Conservation (phyloP, 257 asterid genomes). For the Solanum virginianum region DNA sequence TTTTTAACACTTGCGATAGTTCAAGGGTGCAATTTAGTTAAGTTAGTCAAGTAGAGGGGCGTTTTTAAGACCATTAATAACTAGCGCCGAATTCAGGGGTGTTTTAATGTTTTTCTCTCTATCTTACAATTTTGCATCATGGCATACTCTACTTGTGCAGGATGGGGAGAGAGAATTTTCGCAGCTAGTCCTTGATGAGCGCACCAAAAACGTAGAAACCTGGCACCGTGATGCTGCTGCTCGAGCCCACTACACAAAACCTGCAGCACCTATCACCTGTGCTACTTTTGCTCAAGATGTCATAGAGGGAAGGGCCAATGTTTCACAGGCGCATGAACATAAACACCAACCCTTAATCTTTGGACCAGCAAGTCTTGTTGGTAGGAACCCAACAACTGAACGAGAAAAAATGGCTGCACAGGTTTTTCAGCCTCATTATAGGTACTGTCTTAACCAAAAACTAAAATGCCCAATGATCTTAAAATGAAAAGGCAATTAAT, state of each 20-base stretch:
- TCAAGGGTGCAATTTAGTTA: too few relatives aligned
- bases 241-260: constrained; percentile 47
- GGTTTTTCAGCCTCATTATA: constrained; percentile 88
- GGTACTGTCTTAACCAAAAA: constrained; percentile 23
- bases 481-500: not conserved
- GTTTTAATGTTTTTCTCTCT: too few relatives aligned
- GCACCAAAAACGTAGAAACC: constrained; percentile 65
- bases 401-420: constrained; percentile 87
- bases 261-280: constrained; percentile 84
- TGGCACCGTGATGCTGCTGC: constrained; percentile 89
- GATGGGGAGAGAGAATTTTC: constrained; percentile 56
- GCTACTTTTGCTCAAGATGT: constrained; percentile 97
- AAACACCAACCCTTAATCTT: constrained; percentile 86
- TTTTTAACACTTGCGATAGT: too few relatives aligned
- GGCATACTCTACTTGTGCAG: constrained; percentile 16
- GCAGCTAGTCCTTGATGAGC: constrained; percentile 59
- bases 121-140: not conserved
- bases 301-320: constrained; percentile 70
- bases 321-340: constrained; percentile 70
- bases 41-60: too few relatives aligned
- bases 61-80: too few relatives aligned
- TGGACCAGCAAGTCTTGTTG: constrained; percentile 83
- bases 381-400: constrained; percentile 65
- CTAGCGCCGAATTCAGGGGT: too few relatives aligned
- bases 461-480: not conserved